A percentile compares a stretch with the other conserved stretches of the same genome.
Evolutionary conservation across 495 filamentous ascomycete species (phyloP).

Genomic region (Neurospora sublineolata): DNA sequence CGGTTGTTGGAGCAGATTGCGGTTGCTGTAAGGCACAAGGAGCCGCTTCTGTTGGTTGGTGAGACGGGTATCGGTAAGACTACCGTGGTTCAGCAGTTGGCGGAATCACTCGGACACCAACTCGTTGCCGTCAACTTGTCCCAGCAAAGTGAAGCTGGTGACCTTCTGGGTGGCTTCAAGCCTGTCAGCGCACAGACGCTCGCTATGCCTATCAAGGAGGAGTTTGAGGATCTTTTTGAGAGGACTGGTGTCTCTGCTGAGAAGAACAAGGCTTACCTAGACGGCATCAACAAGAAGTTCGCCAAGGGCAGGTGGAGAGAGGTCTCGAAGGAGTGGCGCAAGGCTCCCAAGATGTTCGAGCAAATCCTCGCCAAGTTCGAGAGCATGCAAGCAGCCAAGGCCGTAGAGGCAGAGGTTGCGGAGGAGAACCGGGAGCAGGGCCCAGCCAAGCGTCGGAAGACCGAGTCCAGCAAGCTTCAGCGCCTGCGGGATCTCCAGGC

Average conservation of each 20-base stretch:
- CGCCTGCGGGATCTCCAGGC: slow-evolving; percentile 45
- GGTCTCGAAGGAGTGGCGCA: slow-evolving; percentile 73
- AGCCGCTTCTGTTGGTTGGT: slow-evolving; percentile 86
- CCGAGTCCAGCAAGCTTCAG: slow-evolving; percentile 54
- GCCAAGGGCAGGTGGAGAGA: slow-evolving; percentile 74
- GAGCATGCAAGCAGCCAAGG: slow-evolving; percentile 22
- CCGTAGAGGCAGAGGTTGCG: slow-evolving; percentile 18
- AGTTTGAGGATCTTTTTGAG: slow-evolving; percentile 81
- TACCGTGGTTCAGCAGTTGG: slow-evolving; percentile 84
- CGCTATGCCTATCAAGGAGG: slow-evolving; percentile 80
- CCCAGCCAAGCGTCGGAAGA: slow-evolving; percentile 69
- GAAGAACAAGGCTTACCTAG: slow-evolving; percentile 78
- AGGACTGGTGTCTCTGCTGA: slow-evolving; percentile 68
- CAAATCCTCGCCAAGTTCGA: slow-evolving; percentile 47
- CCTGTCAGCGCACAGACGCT: slow-evolving; percentile 82
- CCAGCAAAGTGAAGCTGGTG: slow-evolving; percentile 90
- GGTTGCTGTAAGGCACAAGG: slow-evolving; percentile 65
- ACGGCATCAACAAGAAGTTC: slow-evolving; percentile 65
- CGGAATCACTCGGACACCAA: slow-evolving; percentile 66
- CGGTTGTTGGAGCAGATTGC: slow-evolving; percentile 75
- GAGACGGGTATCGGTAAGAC: slow-evolving; percentile 99
- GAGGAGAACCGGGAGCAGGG: slow-evolving; percentile 36
- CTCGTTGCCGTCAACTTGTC: slow-evolving; percentile 88
- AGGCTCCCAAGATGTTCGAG: slow-evolving; percentile 76
- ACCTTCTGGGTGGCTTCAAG: slow-evolving; percentile 91